Base-by-base conservation (phyloP, 768 basidiomycete genomes). In the Cubamyces sp. region DNA sequence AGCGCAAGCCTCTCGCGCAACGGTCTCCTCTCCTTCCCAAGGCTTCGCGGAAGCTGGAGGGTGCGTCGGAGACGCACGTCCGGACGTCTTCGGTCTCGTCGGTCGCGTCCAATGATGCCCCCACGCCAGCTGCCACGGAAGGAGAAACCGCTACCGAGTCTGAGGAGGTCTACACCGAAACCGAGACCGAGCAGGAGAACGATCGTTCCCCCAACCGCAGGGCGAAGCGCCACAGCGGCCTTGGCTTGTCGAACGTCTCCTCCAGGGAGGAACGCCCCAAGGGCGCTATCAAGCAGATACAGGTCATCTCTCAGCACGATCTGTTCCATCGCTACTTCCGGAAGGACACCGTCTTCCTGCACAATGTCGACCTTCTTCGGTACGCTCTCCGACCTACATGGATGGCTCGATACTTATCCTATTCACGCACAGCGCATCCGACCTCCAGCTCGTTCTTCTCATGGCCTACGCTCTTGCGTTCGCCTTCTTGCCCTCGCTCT, bases 301-400 rank as follows among this genome's bases (percentile, higher is more conserved):
- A 64, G 45, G 40, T 70, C 12, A 26, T 77, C 21, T 92, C 94
- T 1, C 87, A 94, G 71, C 95, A 97, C 73, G 97, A 98, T 72
- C 76, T 99, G 41, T 78, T 93, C 65, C 88, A 92, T 75, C 85
- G 87, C 68, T 99, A 94, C 75, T 98, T 99, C 81, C 78, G 91
- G 57, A 86, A 92, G 63, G 97, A 98, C 71, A 81, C 87, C 3
- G 84, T 98, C 19, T 81, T 92, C 23, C 75, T 98, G 53, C 79
- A 81, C 39, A 94, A 96, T 69, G 69, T 96, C 21, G 97, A 99
- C 75, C 64, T 94, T 16, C 81, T 97, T 69, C 82, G 96, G 95
- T 94, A 68, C 55, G 85, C 71, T 49, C 52, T 3, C 43, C 18
- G 49, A 0, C 2, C 18, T n/a, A 19, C n/a, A 39, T 59, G 18